Evolutionary conservation across 768 basidiomycete genomes (phyloP), one percentile per base, ranked within the genome.

Genomic region (Leccinum disarticulatum): DNA sequence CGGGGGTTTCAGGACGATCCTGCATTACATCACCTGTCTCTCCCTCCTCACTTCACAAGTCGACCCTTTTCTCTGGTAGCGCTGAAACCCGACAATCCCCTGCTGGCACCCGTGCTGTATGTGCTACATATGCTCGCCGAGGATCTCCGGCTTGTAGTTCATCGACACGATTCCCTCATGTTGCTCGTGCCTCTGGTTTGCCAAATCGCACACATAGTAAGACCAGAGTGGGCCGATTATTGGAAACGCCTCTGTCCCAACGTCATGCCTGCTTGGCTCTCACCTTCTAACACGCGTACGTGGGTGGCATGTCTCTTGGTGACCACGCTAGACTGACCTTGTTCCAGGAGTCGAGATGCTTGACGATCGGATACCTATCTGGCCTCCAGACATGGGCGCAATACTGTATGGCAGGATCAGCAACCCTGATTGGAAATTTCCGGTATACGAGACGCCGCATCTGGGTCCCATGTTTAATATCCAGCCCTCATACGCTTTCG

Each of bases 141-240:
- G 68, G 82, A 88, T 58, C 71, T 88, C 33, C 81, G 87, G 15
- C 76, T 91, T 2, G 75, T 79, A n/a, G 73, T 83, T 13, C 76
- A 83, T 60, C 77, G 80, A 22, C 85, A 87, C 50, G 74, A 80
- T 47, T 80, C 81, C 2, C 76, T 95, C 38, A 66, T 81, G 46
- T 73, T 77, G 54, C 75, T 95, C 10, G 86, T 80, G 9, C 83
- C 85, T 8, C 64, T 90, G 31, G 80, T 91, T 31, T 88, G 87
- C 68, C 77, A 79, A 5, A 71, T 90, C 58, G 86, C 87, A 56
- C 68, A 81, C 25, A 76, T 83, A 14, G 81, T 91, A 15, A 83
- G 90, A 19, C 85, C 87, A 0, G 93, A 93, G 68, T 96, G 94
- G 95, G 84, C 84, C 6, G 93, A 97, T 73, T 95, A 95, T 69